Conservation (phyloP, 768 basidiomycete species). For the Lentinula raphanica region DNA sequence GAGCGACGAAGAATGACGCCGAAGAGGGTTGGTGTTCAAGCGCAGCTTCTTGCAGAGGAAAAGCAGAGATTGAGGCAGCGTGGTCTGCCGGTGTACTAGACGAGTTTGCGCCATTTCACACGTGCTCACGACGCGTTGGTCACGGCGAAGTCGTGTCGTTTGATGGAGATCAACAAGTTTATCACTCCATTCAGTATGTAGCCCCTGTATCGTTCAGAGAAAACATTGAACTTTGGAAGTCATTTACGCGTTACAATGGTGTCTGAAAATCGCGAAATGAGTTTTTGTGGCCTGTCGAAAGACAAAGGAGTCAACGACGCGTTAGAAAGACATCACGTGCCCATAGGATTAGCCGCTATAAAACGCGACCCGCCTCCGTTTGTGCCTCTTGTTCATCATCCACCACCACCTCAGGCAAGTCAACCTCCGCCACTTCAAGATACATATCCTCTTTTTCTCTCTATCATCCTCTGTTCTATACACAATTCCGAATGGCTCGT, state of each 20-base stretch:
- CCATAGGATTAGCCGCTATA: background rate
- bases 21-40: constrained; percentile 35
- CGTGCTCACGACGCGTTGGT: background rate
- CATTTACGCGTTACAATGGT: too few relatives aligned
- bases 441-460: background rate
- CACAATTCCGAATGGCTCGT: constrained; percentile 49
- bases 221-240: too few relatives aligned
- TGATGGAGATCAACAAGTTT: background rate
- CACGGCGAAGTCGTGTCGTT: background rate
- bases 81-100: background rate
- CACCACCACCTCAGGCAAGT: constrained; percentile 18
- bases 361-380: constrained; percentile 15
- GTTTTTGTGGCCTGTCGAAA: too few relatives aligned
- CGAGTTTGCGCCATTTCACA: background rate
- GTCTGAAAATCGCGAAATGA: too few relatives aligned
- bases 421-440: constrained; percentile 6
- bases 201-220: too few relatives aligned
- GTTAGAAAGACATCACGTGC: background rate
- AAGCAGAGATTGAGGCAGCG: constrained; percentile 28
- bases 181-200: background rate
- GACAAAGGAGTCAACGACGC: background rate
- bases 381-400: constrained; percentile 18
- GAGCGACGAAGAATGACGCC: constrained; percentile 45
- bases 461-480: constrained; percentile 2
- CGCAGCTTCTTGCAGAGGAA: constrained; percentile 47